phyloP scores from a whole-genome alignment of 148 eudicot genomes.

The Diospyros kaki region DNA sequence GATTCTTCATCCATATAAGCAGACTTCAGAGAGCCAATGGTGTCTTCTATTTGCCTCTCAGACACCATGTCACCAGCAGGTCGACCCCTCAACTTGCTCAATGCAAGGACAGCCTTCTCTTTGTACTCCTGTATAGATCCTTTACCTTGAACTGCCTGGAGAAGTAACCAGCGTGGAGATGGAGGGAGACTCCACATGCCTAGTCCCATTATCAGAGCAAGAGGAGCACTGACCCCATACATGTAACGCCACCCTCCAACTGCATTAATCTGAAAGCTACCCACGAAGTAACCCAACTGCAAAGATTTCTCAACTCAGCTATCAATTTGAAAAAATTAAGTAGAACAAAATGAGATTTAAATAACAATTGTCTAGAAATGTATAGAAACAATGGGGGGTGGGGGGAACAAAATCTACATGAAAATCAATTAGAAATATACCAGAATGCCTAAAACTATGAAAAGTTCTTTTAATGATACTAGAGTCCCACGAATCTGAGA shows the following conservation, averaged over 20 bases:
- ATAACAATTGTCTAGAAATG: not conserved
- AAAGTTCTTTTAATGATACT: conserved; percentile 79
- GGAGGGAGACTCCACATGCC: conserved; percentile 90
- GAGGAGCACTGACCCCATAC: conserved; percentile 76
- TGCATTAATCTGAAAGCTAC: conserved; percentile 62
- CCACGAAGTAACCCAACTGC: conserved; percentile 87
- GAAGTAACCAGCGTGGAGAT: conserved; percentile 97
- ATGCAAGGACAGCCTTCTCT: conserved; percentile 65
- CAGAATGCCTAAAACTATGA: conserved; percentile 90
- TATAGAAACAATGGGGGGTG: not conserved
- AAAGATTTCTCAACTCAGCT: conserved; percentile 14
- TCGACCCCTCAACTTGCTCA: conserved; percentile 78
- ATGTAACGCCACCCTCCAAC: conserved; percentile 99
- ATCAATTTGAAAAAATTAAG: not conserved
- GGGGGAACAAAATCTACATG: not conserved
- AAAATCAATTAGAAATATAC: conserved; percentile 30
- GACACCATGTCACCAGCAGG: conserved; percentile 68
- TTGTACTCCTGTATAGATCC: conserved; percentile 61
- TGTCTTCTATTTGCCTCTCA: conserved; percentile 71
- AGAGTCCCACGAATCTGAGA: conserved; percentile 95
- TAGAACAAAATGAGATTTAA: not conserved
- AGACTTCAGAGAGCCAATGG: conserved; percentile 66
- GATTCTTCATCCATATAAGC: conserved; percentile 61
- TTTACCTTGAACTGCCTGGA: conserved; percentile 80
- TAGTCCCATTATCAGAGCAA: conserved; percentile 73